Conservation (phyloP, 2,329 filamentous ascomycete genomes). For the Penicillium fuscoglaucum region DNA sequence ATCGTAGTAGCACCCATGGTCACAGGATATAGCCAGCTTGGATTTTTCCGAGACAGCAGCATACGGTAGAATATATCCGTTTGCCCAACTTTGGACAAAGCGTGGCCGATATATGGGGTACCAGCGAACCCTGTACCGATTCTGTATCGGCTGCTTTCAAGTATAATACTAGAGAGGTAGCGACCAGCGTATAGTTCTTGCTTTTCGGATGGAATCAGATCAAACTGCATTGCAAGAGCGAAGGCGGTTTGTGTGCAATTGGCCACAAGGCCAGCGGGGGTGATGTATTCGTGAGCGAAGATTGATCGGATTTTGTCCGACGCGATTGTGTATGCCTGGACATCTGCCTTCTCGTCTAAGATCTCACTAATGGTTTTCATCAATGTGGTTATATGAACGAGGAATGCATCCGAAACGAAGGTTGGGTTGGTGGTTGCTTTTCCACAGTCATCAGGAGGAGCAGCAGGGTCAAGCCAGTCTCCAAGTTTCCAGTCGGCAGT, state of each 20-base stretch:
- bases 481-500: constrained; percentile 35
- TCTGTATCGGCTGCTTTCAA: constrained; percentile 21
- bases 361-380: background rate
- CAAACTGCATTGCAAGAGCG: constrained; percentile 29
- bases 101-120: constrained; percentile 33
- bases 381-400: constrained; percentile 35
- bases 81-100: constrained; percentile 25
- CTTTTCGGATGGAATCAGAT: constrained; percentile 19
- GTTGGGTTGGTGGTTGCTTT: constrained; percentile 34
- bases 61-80: constrained; percentile 40
- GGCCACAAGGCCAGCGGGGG: constrained; percentile 29
- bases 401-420: constrained; percentile 43
- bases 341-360: background rate
- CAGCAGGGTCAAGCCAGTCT: constrained; percentile 46
- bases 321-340: background rate
- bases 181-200: constrained; percentile 17
- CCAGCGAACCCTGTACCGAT: constrained; percentile 41
- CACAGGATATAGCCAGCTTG: constrained; percentile 45
- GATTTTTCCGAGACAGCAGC: constrained; percentile 39
- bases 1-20: constrained; percentile 46
- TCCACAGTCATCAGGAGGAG: constrained; percentile 38
- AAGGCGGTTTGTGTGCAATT: constrained; percentile 37
- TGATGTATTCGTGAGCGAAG: constrained; percentile 36
- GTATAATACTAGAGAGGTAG: background rate
- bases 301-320: background rate